A percentile compares a stretch with the other conserved stretches of the same genome.
Evolutionary conservation across 176 grass and related monocot genomes (phyloP).

Genomic region (Rhynchospora tenuis): DNA sequence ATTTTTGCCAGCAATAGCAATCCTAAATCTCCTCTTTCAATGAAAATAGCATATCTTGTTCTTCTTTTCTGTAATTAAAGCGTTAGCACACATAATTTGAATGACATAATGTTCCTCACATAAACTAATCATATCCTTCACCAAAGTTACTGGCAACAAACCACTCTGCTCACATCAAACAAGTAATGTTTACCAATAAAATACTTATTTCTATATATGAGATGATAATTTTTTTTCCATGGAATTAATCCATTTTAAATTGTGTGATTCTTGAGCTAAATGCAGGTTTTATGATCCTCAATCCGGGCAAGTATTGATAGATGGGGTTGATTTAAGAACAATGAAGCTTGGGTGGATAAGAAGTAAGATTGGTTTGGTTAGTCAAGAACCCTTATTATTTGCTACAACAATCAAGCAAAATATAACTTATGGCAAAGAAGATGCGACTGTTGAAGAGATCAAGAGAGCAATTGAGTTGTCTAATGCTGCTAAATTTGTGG

Average conservation of each 20-base stretch:
- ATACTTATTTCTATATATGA: background rate
- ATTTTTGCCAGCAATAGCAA: too few relatives aligned
- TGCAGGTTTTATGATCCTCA: slow-evolving; percentile 90
- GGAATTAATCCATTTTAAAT: background rate
- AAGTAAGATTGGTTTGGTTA: too few relatives aligned
- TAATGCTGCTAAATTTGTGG: slow-evolving; percentile 77
- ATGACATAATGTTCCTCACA: background rate
- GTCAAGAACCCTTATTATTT: slow-evolving; percentile 84
- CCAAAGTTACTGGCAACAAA: background rate
- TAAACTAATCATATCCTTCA: too few relatives aligned
- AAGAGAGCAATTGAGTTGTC: slow-evolving; percentile 49
- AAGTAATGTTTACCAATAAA: background rate
- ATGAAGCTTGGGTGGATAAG: slow-evolving; percentile 52
- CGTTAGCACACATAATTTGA: too few relatives aligned
- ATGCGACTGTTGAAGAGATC: slow-evolving; percentile 48
- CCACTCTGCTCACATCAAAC: background rate
- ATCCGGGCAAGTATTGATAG: slow-evolving; percentile 69
- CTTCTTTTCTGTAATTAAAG: too few relatives aligned
- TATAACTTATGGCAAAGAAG: slow-evolving; percentile 68
- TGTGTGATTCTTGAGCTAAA: background rate
- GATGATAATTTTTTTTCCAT: background rate
- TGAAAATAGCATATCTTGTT: background rate
- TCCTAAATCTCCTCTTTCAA: too few relatives aligned
- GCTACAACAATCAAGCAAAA: slow-evolving; percentile 71
- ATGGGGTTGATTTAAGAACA: slow-evolving; percentile 59